Base-by-base conservation (phyloP, 768 basidiomycete species). In the Kwoniella mangroviensis region DNA sequence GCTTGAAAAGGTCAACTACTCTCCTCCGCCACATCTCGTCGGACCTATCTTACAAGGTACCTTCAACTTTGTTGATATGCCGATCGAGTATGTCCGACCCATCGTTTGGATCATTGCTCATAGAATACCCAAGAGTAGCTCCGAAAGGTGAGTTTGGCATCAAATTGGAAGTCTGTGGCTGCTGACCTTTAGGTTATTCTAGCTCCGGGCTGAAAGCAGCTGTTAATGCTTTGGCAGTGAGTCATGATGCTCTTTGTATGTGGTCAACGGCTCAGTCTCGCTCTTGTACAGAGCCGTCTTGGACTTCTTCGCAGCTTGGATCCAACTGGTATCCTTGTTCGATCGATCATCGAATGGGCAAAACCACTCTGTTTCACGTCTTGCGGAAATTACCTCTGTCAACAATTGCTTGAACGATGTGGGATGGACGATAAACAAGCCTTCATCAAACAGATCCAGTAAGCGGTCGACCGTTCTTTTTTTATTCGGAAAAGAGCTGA, bases 321-420 rank as follows among this genome's bases (percentile, higher is more conserved):
- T 17, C 62, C 64, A 2, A 59, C 67, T 0, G 45, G 57, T 17
- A 53, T 65, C 40, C 65, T 79, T 7, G 73, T 70, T 43, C 52
- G 61, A n/a, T 67, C 68, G 21, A 79, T 79, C 64, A 73, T 74
- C 41, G 76, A 77, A 61, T 74, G 61, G 62, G 76, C 76, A 13
- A 69, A 69, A 34, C 56, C 51, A 0, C 74, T 78, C 45, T 79
- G 75, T 64, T 78, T 62, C 63, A 76, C 70, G 57, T 74, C 78
- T 10, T 81, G 75, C 63, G 81, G 81, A 5, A 82, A 80, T 67
- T 82, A 81, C 59, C 79, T 82, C 43, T 79, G 80, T 58, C 81
- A 82, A 59, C 79, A 81, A 68, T 65, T 82, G 19, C 64, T 82
- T 41, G 79, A 82, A 43, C 69, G 70, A 34, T 79, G 73, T 1